Conservation (phyloP, 2,329 filamentous ascomycete genomes). For the Arthroderma uncinatum region DNA sequence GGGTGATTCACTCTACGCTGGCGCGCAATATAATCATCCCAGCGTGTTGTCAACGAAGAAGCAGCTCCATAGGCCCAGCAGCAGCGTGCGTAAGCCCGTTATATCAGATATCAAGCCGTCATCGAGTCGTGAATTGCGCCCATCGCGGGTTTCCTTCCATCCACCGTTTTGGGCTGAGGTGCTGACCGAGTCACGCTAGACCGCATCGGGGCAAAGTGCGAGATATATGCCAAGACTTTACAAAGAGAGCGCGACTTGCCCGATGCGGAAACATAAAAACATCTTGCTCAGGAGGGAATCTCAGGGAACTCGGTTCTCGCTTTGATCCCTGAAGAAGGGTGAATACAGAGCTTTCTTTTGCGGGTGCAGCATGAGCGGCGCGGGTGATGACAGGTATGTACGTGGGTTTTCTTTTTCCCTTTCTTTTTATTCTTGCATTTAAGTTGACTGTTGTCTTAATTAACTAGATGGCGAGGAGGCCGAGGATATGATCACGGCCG, state of each 20-base stretch:
- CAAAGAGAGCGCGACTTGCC: not conserved
- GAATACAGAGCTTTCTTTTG: not conserved
- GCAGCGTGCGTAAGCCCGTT: not conserved
- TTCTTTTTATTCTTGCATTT: not conserved
- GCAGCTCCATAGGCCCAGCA: not conserved
- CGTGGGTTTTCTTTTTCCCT: not conserved
- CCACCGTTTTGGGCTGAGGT: not conserved
- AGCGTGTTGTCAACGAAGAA: not conserved
- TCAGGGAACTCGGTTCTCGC: not conserved
- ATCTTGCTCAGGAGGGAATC: not conserved
- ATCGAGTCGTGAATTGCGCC: not conserved
- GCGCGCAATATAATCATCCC: not conserved
- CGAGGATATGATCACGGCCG: constrained; percentile 28
- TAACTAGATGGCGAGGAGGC: constrained; percentile 31
- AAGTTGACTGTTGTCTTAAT: not conserved
- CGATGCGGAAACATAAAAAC: constrained; percentile 3
- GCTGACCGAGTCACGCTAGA: not conserved
- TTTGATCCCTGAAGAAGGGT: not conserved
- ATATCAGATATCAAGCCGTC: not conserved
- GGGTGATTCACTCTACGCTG: not conserved
- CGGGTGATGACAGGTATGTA: constrained; percentile 28
- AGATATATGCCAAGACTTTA: not conserved
- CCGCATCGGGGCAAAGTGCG: not conserved
- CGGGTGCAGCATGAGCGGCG: constrained; percentile 26
- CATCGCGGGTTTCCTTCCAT: not conserved